These are phyloP conservation scores for Fusarium scirpi DNA, from an alignment of 2,329 filamentous ascomycete genomes.

Conservation along the genomic window DNA sequence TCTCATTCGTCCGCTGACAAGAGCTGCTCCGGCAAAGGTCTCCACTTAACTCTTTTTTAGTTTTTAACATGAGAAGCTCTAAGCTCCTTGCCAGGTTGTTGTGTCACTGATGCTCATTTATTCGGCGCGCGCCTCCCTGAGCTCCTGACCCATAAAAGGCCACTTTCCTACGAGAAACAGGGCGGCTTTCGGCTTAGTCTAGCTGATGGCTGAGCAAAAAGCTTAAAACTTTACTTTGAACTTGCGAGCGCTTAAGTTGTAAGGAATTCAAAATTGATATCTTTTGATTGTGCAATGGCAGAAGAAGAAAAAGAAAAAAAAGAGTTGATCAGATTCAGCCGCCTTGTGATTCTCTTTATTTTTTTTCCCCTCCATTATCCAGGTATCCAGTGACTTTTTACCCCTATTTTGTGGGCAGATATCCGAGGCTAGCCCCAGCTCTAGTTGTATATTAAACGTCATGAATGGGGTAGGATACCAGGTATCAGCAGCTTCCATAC, in stretches of 20 bases:
- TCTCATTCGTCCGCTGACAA: background rate
- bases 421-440: background rate
- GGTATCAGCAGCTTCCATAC: background rate
- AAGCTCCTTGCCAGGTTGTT: constrained; percentile 12
- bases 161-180: constrained; percentile 8
- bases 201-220: constrained; percentile 29
- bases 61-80: constrained; percentile 10
- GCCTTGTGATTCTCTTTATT: background rate
- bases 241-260: background rate
- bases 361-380: background rate
- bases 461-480: background rate
- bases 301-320: background rate
- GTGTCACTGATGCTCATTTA: constrained; percentile 35
- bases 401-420: constrained; percentile 3
- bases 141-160: constrained; percentile 13
- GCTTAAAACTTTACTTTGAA: constrained; percentile 38
- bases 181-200: constrained; percentile 4
- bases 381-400: background rate
- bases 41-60: constrained; percentile 10
- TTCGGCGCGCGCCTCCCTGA: constrained; percentile 24
- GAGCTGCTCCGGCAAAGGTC: constrained; percentile 19
- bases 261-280: background rate
- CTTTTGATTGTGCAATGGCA: background rate
- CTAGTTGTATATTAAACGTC: constrained; percentile 8
- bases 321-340: background rate